phyloP scores from a whole-genome alignment of 2,329 filamentous ascomycete species.

The Aspergillus sp. region DNA sequence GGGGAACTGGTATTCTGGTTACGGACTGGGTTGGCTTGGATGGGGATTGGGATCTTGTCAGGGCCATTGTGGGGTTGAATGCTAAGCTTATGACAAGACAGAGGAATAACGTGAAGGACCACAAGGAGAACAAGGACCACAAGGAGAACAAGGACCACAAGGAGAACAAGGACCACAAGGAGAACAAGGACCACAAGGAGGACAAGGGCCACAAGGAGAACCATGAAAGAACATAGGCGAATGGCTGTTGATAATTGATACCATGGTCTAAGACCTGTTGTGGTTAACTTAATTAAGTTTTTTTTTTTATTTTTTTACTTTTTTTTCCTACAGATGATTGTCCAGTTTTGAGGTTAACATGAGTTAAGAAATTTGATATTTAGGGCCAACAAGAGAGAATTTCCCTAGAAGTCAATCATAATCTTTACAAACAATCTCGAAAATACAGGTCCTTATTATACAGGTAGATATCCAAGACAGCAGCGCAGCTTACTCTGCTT shows the following conservation, averaged over 20 bases:
- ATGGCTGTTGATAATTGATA: background rate
- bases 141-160: background rate
- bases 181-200: background rate
- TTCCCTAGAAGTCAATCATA: conserved; percentile 18
- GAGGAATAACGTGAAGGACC: conserved; percentile 11
- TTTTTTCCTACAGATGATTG: background rate
- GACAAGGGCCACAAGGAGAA: background rate
- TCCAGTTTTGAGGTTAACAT: background rate
- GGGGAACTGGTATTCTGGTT: conserved; percentile 81
- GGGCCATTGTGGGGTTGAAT: conserved; percentile 90
- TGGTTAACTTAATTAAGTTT: background rate
- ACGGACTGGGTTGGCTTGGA: conserved; percentile 89
- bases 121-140: background rate
- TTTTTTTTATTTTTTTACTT: no score
- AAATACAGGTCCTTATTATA: conserved; percentile 38
- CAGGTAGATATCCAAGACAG: conserved; percentile 25
- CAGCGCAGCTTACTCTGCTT: conserved; percentile 29
- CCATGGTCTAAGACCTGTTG: background rate
- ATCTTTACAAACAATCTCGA: conserved; percentile 15
- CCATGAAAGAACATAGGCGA: background rate
- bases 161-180: background rate
- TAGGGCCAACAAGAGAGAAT: background rate
- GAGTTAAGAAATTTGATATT: background rate
- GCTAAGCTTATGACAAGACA: conserved; percentile 52
- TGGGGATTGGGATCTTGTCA: conserved; percentile 87